phyloP scores from a whole-genome alignment of 2,329 filamentous ascomycete genomes.

The Arthrobotrys sinensis region DNA sequence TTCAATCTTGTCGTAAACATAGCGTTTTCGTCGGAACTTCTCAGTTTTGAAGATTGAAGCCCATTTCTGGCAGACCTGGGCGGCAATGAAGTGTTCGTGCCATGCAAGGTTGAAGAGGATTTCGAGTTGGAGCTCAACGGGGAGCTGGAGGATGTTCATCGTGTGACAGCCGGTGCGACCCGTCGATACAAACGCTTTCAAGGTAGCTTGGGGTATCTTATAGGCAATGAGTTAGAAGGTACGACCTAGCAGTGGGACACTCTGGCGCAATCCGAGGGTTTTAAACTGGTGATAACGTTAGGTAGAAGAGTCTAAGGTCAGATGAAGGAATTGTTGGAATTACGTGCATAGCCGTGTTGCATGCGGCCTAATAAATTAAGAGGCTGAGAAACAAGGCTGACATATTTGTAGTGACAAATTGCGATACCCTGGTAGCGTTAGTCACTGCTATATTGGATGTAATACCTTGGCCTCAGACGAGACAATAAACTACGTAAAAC shows the following conservation, averaged over 20 bases:
- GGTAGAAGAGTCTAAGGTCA: background rate
- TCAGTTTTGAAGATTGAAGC: conserved; percentile 17
- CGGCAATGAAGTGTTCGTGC: conserved; percentile 43
- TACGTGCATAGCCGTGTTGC: conserved; percentile 4
- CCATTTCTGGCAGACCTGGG: conserved; percentile 37
- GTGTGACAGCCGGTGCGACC: background rate
- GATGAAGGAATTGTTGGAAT: background rate
- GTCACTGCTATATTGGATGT: too few relatives aligned
- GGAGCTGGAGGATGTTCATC: conserved; percentile 30
- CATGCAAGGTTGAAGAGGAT: conserved; percentile 33
- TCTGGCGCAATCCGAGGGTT: background rate
- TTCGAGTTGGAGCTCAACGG: conserved; percentile 36
- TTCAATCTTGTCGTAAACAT: conserved; percentile 42
- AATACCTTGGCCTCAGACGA: too few relatives aligned
- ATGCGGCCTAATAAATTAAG: background rate
- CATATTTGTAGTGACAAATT: background rate
- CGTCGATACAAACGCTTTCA: background rate
- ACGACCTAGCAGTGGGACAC: background rate
- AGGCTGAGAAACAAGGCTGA: background rate
- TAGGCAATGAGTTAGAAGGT: background rate
- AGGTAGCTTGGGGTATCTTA: background rate
- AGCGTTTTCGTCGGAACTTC: conserved; percentile 40
- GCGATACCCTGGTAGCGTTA: too few relatives aligned
- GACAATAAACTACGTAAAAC: too few relatives aligned
- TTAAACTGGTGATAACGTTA: conserved; percentile 12